A percentile compares a stretch with the other conserved stretches of the same genome.
These are phyloP conservation scores for Eimeria tenella DNA, from an alignment of 169 alveolate genomes.

Conservation along the genomic window DNA sequence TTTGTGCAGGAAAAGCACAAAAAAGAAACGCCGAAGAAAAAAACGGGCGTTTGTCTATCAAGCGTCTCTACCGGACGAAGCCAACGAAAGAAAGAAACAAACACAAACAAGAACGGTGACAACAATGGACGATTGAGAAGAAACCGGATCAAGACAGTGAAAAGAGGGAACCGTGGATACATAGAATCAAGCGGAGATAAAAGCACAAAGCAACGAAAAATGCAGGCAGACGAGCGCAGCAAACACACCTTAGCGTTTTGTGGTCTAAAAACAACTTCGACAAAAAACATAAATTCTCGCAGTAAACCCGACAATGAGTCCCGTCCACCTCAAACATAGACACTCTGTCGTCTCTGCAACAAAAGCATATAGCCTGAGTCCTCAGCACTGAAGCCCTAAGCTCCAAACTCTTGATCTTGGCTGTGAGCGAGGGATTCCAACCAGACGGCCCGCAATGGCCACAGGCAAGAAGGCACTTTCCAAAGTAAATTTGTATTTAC, in stretches of 20 bases:
- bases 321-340: constrained; percentile 99
- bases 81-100: neutral
- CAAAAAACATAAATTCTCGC: constrained; percentile 97
- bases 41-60: neutral
- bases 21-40: neutral
- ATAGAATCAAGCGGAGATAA: neutral
- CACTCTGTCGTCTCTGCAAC: constrained; percentile 90
- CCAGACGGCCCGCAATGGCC: too few relatives aligned
- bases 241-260: constrained; percentile 92
- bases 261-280: constrained; percentile 98
- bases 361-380: neutral
- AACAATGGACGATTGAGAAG: neutral
- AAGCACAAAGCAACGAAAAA: neutral
- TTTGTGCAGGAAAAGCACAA: neutral
- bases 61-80: neutral
- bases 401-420: neutral
- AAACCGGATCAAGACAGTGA: neutral
- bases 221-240: neutral
- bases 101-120: neutral
- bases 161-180: neutral
- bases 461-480: neutral
- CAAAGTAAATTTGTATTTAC: too few relatives aligned
- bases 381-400: neutral
- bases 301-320: constrained; percentile 92
- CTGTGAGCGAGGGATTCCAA: neutral